Evolutionary conservation across 164 flowering plant genomes (phyloP).

Genomic region (Chimonanthus praecox): DNA sequence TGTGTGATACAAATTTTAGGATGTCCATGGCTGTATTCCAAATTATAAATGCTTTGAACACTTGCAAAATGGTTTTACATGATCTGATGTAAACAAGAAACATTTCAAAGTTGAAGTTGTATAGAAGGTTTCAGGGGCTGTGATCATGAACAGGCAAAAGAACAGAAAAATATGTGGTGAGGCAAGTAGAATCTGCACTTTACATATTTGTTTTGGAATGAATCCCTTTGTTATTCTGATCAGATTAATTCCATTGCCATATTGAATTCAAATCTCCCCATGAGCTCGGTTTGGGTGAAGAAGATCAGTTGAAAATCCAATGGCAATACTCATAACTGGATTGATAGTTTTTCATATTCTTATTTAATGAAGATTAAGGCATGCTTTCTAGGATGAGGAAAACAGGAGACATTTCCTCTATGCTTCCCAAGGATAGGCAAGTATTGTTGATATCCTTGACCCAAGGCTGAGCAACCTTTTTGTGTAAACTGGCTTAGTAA

Average conservation of each 20-base stretch:
- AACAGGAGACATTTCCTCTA: neutral
- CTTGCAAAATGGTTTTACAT: neutral
- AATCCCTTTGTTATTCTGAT: too few species aligned
- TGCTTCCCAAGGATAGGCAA: neutral
- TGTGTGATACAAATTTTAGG: neutral
- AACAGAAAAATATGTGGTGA: neutral
- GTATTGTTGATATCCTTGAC: neutral
- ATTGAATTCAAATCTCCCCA: too few species aligned
- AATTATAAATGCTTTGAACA: neutral
- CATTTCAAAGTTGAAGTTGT: neutral
- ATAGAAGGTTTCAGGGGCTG: too few species aligned
- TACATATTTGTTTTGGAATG: too few species aligned
- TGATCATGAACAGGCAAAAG: neutral
- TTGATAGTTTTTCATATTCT: too few species aligned
- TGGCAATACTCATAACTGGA: too few species aligned
- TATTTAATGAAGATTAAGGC: too few species aligned
- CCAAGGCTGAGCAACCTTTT: neutral
- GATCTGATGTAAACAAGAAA: too few species aligned
- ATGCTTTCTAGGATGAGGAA: too few species aligned
- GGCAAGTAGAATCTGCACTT: neutral
- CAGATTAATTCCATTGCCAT: too few species aligned
- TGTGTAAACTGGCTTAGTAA: neutral
- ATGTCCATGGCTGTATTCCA: neutral
- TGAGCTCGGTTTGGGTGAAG: too few species aligned
- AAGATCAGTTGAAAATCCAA: too few species aligned